Evolutionary conservation across 331 rosid genomes (phyloP).

Genomic region (Ulmus americana): DNA sequence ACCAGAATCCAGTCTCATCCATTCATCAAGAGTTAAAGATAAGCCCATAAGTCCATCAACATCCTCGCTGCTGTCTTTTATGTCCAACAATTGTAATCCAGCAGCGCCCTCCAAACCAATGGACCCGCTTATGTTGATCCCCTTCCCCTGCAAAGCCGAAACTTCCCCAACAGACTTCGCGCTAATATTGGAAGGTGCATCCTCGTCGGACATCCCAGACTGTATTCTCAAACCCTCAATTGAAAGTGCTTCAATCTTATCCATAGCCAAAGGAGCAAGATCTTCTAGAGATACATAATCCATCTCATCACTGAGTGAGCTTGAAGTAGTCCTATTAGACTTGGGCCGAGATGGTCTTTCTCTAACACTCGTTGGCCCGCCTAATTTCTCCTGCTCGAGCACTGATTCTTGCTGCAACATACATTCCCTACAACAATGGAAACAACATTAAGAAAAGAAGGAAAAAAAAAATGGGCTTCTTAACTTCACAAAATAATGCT

Average conservation of each 20-base stretch:
- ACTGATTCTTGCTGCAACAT: conserved; percentile 41
- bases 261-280: conserved; percentile 96
- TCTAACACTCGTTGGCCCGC: conserved; percentile 27
- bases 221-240: conserved; percentile 96
- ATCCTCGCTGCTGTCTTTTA: conserved; percentile 46
- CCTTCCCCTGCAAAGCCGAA: conserved; percentile 77
- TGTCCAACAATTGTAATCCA: conserved; percentile 82
- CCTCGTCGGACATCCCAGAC: conserved; percentile 79
- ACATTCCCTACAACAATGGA: conserved; percentile 49
- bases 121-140: conserved; percentile 44
- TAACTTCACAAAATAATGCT: conserved; percentile 13
- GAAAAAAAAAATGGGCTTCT: conserved; percentile 3
- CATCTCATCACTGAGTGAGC: conserved; percentile 36
- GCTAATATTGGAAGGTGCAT: conserved; percentile 75
- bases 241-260: conserved; percentile 98
- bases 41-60: conserved; percentile 85
- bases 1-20: conserved; percentile 93
- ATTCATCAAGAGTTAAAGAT: conserved; percentile 85
- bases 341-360: conserved; percentile 42
- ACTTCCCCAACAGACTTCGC: conserved; percentile 58
- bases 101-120: conserved; percentile 90
- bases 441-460: conserved; percentile 12
- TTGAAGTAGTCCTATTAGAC: conserved; percentile 34
- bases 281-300: conserved; percentile 81
- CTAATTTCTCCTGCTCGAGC: conserved; percentile 29